phyloP scores from a whole-genome alignment of 352 stramenopile species.

The Phytophthora megakarya region DNA sequence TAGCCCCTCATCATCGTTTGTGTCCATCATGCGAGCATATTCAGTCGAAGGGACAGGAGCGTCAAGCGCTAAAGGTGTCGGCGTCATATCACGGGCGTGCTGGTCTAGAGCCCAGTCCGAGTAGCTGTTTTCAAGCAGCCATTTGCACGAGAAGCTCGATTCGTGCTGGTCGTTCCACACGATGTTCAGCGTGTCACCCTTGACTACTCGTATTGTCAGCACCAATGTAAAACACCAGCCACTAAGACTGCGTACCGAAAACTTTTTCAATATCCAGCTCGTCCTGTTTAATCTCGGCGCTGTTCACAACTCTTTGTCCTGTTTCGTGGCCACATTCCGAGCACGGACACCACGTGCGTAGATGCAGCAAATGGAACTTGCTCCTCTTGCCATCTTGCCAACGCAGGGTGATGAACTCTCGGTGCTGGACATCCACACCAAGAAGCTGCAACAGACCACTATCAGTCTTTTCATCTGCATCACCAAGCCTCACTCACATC shows the following conservation, averaged over 20 bases:
- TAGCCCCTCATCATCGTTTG: slow-evolving; percentile 62
- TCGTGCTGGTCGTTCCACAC: slow-evolving; percentile 73
- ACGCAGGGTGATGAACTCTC: slow-evolving; percentile 76
- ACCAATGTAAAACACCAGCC: not conserved
- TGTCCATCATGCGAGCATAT: slow-evolving; percentile 72
- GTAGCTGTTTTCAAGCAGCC: slow-evolving; percentile 84
- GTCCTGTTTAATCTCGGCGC: slow-evolving; percentile 55
- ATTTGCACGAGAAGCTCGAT: slow-evolving; percentile 71
- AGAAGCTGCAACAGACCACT: slow-evolving; percentile 46
- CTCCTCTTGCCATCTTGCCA: slow-evolving; percentile 76
- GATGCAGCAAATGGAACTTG: slow-evolving; percentile 76
- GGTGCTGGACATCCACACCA: slow-evolving; percentile 70
- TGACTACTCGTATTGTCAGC: slow-evolving; percentile 46
- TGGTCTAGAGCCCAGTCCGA: slow-evolving; percentile 56
- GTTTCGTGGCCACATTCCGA: slow-evolving; percentile 72
- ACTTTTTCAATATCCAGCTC: slow-evolving; percentile 74
- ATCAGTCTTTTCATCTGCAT: slow-evolving; percentile 2
- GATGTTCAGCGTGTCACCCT: slow-evolving; percentile 69
- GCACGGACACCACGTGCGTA: slow-evolving; percentile 81
- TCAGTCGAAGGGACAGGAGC: slow-evolving; percentile 59
- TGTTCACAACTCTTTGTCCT: slow-evolving; percentile 83
- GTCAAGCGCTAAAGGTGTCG: slow-evolving; percentile 50
- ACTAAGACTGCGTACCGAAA: slow-evolving; percentile 48
- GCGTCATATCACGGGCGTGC: slow-evolving; percentile 50
- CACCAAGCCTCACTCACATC: slow-evolving; percentile 19